Base-by-base conservation (phyloP, 108 stramenopile genomes). In the Cylindrotheca closterium region DNA sequence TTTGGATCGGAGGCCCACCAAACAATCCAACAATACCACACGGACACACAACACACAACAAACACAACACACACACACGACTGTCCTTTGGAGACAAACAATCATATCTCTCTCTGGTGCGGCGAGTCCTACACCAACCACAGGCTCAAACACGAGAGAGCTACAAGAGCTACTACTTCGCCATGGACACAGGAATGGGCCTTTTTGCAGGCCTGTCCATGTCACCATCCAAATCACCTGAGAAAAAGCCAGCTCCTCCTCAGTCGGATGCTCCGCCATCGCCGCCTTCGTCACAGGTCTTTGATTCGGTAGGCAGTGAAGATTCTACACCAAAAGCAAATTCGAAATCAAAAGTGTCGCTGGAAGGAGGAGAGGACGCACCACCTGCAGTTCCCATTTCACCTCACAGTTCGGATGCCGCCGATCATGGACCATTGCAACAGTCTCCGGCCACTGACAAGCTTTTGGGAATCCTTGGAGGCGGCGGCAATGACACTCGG, bases 371-470 rank as follows among this genome's bases (percentile, higher is more conserved):
- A 42, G 37, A 42, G 37, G 37, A 10, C 15, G 37, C 37, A 42
- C 37, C 37, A 42, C 37, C 37, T 10, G 10, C 37, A 42, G 10
- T 15, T 42, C 37, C n/a, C n/a, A n/a, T n/a, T n/a, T n/a, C n/a
- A n/a, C n/a, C n/a, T n/a, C 37, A 42, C 37, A 42, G 37, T 7
- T 42, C 15, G 37, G 10, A 42, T 15, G 10, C 10, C 37, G 15
- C 10, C 37, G 10, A 42, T n/a, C 37, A 42, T 7, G 46, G 29
- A 26, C 26, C 26, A 52, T 10, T 64, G 23, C 37, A 26, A 12
- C 46, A 28, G 45, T 67, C 74, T 17, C 75, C 75, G n/a, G 68
- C 70, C 12, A 76, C 75, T 28, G 75, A 76, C 49, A 69, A 70
- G 28, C 31, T 76, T 23, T 50, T 76, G 52, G 67, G 55, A 33